These are phyloP conservation scores for Coemansia sp. DNA, from an alignment of 192 early-diverging fungal species.

Conservation along the genomic window DNA sequence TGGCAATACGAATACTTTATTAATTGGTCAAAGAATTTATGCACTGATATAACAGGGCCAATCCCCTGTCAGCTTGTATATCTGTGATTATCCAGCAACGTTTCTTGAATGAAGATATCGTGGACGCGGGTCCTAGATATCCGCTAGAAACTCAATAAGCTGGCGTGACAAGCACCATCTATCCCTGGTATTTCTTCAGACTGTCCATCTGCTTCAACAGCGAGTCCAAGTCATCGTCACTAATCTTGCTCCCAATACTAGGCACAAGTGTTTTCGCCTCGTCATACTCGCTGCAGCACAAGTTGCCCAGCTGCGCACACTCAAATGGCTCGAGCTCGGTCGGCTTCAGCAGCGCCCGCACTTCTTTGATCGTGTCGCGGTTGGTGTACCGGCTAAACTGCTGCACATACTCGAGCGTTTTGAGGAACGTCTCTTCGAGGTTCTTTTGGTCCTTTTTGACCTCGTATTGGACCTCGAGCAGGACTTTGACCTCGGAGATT, in stretches of 20 bases:
- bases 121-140: too few relatives aligned
- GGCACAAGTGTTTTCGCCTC: slow-evolving; percentile 91
- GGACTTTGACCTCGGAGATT: slow-evolving; percentile 69
- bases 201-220: slow-evolving; percentile 80
- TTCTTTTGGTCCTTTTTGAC: slow-evolving; percentile 55
- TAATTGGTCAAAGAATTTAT: too few relatives aligned
- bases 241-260: slow-evolving; percentile 74
- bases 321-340: slow-evolving; percentile 76
- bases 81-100: too few relatives aligned
- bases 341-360: slow-evolving; percentile 52
- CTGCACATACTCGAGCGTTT: slow-evolving; percentile 83
- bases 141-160: too few relatives aligned
- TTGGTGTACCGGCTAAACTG: slow-evolving; percentile 84
- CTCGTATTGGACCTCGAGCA: slow-evolving; percentile 65
- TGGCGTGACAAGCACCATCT: not conserved
- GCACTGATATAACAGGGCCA: too few relatives aligned
- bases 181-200: slow-evolving; percentile 74
- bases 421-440: slow-evolving; percentile 64
- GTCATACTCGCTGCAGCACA: slow-evolving; percentile 87
- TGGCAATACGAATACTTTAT: too few relatives aligned
- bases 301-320: slow-evolving; percentile 85
- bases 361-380: slow-evolving; percentile 80
- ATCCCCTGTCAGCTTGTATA: too few relatives aligned
- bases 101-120: too few relatives aligned
- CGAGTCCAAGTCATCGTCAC: slow-evolving; percentile 71